These are phyloP conservation scores for Discostella stelligeroides DNA, from an alignment of 108 stramenopile species.

Conservation along the genomic window DNA sequence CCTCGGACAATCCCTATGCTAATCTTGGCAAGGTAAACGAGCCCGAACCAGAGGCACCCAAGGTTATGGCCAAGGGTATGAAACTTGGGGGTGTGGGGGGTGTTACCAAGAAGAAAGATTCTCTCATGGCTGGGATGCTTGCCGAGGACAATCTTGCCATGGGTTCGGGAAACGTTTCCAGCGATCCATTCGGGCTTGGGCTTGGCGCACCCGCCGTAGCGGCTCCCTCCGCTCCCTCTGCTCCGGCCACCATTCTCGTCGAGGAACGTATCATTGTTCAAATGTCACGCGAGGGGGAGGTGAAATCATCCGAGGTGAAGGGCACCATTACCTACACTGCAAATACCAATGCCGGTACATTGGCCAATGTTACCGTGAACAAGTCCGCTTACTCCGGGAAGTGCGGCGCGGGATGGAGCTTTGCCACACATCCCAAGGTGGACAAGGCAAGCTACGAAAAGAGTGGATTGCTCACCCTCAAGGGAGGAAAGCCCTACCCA, in stretches of 20 bases:
- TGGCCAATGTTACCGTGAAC: slow-evolving; percentile 86
- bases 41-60: slow-evolving; percentile 62
- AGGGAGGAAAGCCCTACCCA: slow-evolving; percentile 94
- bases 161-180: slow-evolving; percentile 49
- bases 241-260: slow-evolving; percentile 85
- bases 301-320: slow-evolving; percentile 94
- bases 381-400: slow-evolving; percentile 64
- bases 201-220: slow-evolving; percentile 49
- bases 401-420: slow-evolving; percentile 70
- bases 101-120: slow-evolving; percentile 76
- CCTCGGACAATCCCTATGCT: slow-evolving; percentile 52
- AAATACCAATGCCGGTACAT: slow-evolving; percentile 90
- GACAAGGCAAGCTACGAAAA: slow-evolving; percentile 92
- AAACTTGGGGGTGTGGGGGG: slow-evolving; percentile 81
- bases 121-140: slow-evolving; percentile 93
- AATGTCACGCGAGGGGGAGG: slow-evolving; percentile 93
- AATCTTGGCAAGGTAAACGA: slow-evolving; percentile 49
- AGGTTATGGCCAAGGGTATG: slow-evolving; percentile 94
- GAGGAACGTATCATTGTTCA: slow-evolving; percentile 92
- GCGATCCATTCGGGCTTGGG: slow-evolving; percentile 56
- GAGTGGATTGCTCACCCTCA: slow-evolving; percentile 86
- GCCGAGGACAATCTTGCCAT: slow-evolving; percentile 93
- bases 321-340: slow-evolving; percentile 97
- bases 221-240: slow-evolving; percentile 71
- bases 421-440: slow-evolving; percentile 98